phyloP scores from a whole-genome alignment of 169 alveolate species.

The Cryptosporidium andersoni region DNA sequence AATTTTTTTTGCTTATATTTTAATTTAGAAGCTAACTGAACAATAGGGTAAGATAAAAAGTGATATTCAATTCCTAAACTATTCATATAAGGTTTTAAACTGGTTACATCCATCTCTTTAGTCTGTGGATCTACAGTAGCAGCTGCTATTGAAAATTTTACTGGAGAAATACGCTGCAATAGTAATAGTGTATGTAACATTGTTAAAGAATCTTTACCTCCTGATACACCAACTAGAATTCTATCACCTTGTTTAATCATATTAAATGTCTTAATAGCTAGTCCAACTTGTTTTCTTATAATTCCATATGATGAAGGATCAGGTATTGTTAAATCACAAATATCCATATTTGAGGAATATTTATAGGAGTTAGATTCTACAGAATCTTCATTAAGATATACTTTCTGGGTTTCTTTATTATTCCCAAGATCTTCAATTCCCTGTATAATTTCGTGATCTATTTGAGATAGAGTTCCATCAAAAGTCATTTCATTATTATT shows the following conservation, averaged over 20 bases:
- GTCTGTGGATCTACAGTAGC: constrained; percentile 94
- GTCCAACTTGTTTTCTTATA: constrained; percentile 81
- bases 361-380: background rate
- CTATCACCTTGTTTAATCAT: constrained; percentile 92
- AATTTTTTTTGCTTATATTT: constrained; percentile 78
- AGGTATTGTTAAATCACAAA: background rate
- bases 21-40: constrained; percentile 86
- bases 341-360: background rate
- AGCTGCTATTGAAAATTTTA: constrained; percentile 85
- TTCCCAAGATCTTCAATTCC: background rate
- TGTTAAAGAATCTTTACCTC: constrained; percentile 94
- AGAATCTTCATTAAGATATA: background rate
- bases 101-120: constrained; percentile 89
- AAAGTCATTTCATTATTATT: too few relatives aligned
- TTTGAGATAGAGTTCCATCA: background rate
- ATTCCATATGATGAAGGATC: constrained; percentile 65
- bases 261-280: constrained; percentile 87
- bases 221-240: constrained; percentile 90
- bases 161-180: constrained; percentile 82
- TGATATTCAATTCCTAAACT: constrained; percentile 86
- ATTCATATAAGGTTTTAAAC: constrained; percentile 81
- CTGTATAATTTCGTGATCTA: background rate
- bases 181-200: constrained; percentile 84
- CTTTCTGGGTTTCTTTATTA: background rate
- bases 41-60: constrained; percentile 86